These are phyloP conservation scores for Albizia julibrissin DNA, from an alignment of 306 rosid genomes.

Conservation along the genomic window DNA sequence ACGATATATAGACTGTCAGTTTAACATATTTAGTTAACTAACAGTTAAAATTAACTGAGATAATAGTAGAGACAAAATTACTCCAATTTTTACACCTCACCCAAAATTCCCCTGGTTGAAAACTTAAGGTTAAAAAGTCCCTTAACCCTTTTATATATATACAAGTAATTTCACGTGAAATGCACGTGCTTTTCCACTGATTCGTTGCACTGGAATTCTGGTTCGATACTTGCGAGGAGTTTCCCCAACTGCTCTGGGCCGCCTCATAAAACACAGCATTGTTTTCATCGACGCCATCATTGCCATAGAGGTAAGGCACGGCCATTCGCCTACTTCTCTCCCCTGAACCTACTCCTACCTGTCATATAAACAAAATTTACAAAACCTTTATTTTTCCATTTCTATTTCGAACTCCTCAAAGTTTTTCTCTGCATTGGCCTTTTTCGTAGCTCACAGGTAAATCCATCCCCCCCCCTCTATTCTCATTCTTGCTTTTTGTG, in stretches of 20 bases:
- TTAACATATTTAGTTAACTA: too few relatives aligned
- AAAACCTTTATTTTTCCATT: conserved; percentile 7
- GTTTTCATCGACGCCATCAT: conserved; percentile 43
- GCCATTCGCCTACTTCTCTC: not conserved
- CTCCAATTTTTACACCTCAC: too few relatives aligned
- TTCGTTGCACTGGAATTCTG: not conserved
- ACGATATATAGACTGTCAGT: too few relatives aligned
- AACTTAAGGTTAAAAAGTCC: too few relatives aligned
- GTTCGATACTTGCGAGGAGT: conserved; percentile 30
- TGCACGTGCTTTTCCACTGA: not conserved
- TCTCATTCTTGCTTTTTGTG: not conserved
- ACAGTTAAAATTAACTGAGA: too few relatives aligned
- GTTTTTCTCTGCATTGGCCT: conserved; percentile 31
- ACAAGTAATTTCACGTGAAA: not conserved
- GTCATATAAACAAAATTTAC: not conserved
- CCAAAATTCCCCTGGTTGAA: too few relatives aligned
- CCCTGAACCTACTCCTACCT: not conserved
- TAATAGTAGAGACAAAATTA: too few relatives aligned
- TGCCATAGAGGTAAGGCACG: not conserved
- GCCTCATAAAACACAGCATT: conserved; percentile 36
- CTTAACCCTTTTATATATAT: too few relatives aligned
- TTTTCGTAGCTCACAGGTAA: conserved; percentile 38
- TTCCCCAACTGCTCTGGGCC: conserved; percentile 29
- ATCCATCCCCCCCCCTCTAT: not conserved
- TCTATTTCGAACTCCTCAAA: not conserved